These are phyloP conservation scores for Piper longum DNA, from an alignment of 164 flowering plant genomes.

Conservation along the genomic window DNA sequence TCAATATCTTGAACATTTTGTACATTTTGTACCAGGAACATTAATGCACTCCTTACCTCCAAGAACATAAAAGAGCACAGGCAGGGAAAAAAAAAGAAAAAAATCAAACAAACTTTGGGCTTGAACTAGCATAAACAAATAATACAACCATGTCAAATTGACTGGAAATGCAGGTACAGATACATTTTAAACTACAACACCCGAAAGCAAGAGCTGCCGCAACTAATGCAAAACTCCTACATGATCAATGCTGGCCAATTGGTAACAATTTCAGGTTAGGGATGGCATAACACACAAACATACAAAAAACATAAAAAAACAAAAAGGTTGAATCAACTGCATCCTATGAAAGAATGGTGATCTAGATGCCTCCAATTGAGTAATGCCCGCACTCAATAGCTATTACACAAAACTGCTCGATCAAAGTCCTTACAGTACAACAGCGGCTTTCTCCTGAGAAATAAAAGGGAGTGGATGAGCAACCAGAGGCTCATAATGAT, in stretches of 20 bases:
- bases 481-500: conserved; percentile 89
- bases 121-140: conserved; percentile 7
- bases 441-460: conserved; percentile 68
- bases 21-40: too few species aligned
- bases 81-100: too few species aligned
- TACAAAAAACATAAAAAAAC: conserved; percentile 2
- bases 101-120: not conserved
- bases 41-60: too few species aligned
- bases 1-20: too few species aligned
- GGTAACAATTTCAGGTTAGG: conserved; percentile 16
- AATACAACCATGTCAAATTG: not conserved
- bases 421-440: conserved; percentile 41
- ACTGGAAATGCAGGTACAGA: conserved; percentile 8
- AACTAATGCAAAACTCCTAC: conserved; percentile 9
- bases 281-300: conserved; percentile 12
- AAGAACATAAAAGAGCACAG: too few species aligned
- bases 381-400: conserved; percentile 16
- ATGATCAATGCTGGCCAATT: conserved; percentile 16
- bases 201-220: conserved; percentile 14
- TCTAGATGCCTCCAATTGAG: conserved; percentile 13
- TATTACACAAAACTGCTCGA: conserved; percentile 31
- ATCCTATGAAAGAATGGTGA: conserved; percentile 13
- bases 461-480: conserved; percentile 40
- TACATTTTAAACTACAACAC: conserved; percentile 2
- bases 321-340: not conserved